phyloP scores from a whole-genome alignment of 1,284 basidiomycete genomes.

The Tilletia horrida region DNA sequence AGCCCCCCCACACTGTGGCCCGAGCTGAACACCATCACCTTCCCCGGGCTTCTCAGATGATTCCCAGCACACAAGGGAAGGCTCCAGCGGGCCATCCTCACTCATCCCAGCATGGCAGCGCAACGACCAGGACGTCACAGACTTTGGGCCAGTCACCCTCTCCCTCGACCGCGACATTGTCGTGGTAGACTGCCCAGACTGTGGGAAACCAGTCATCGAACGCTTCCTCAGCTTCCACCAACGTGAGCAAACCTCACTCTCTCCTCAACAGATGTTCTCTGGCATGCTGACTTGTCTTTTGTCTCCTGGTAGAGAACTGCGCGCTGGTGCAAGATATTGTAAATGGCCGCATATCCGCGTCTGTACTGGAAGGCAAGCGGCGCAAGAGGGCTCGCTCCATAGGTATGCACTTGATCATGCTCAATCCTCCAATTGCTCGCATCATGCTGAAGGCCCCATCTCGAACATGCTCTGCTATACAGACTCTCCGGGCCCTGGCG shows the following conservation, averaged over 20 bases:
- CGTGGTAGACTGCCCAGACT: slow-evolving; percentile 42
- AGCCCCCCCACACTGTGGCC: no score
- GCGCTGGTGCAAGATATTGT: slow-evolving; percentile 10
- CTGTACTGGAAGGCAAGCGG: slow-evolving; percentile 15
- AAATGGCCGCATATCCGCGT: neutral
- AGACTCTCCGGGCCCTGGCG: neutral
- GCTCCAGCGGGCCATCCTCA: no score
- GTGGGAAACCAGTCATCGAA: slow-evolving; percentile 39
- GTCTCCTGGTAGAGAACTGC: slow-evolving; percentile 5
- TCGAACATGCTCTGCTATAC: slow-evolving; percentile 22
- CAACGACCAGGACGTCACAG: slow-evolving; percentile 48
- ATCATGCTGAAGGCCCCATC: neutral
- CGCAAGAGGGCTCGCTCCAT: slow-evolving; percentile 4
- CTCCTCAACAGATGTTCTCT: neutral
- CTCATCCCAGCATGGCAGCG: slow-evolving; percentile 35
- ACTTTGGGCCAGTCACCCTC: slow-evolving; percentile 41
- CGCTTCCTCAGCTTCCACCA: slow-evolving; percentile 41
- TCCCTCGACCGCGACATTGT: slow-evolving; percentile 44
- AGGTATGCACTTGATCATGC: neutral
- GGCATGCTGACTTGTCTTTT: neutral
- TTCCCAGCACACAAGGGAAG: neutral
- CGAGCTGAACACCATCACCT: no score
- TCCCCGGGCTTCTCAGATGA: neutral
- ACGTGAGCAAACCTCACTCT: slow-evolving; percentile 20
- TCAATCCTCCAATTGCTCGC: neutral